These are phyloP conservation scores for Lagenidium giganteum DNA, from an alignment of 352 stramenopile species.

Conservation along the genomic window DNA sequence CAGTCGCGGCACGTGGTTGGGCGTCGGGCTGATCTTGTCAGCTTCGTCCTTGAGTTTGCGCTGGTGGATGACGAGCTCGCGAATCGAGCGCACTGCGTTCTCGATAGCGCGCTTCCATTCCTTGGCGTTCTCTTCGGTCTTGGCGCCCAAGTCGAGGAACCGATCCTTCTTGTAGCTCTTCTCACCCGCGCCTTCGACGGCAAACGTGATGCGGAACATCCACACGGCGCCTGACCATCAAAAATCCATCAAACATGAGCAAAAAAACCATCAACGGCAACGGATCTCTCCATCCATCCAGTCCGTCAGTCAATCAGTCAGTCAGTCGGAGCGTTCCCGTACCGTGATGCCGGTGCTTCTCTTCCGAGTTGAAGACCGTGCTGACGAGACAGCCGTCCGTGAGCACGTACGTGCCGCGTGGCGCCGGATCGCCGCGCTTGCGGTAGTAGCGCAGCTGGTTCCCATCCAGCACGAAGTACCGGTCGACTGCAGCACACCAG, in stretches of 20 bases:
- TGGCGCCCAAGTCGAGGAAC: conserved; percentile 69
- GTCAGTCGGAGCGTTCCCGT: no score
- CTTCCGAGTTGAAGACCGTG: conserved; percentile 69
- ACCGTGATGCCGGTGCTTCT: conserved; percentile 80
- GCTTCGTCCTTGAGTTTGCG: conserved; percentile 60
- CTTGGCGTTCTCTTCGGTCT: conserved; percentile 61
- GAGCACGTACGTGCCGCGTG: conserved; percentile 66
- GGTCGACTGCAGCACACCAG: conserved; percentile 48
- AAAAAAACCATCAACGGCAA: no score
- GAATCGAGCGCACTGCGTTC: conserved; percentile 52
- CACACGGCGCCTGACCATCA: conserved; percentile 59
- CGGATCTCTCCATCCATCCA: no score
- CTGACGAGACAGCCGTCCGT: conserved; percentile 64
- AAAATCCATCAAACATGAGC: no score
- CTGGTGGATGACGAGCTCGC: conserved; percentile 52
- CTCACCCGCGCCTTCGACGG: conserved; percentile 58
- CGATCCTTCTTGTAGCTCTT: conserved; percentile 81
- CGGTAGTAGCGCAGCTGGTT: conserved; percentile 80
- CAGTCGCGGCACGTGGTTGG: conserved; percentile 36
- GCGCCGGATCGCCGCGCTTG: conserved; percentile 62
- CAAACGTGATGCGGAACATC: conserved; percentile 83
- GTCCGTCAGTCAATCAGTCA: no score
- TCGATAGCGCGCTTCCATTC: conserved; percentile 73
- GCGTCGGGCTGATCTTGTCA: conserved; percentile 53
- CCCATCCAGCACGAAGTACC: conserved; percentile 74